Evolutionary conservation across 169 alveolate species (phyloP).

Genomic region (Plasmodium cynomolgi): DNA sequence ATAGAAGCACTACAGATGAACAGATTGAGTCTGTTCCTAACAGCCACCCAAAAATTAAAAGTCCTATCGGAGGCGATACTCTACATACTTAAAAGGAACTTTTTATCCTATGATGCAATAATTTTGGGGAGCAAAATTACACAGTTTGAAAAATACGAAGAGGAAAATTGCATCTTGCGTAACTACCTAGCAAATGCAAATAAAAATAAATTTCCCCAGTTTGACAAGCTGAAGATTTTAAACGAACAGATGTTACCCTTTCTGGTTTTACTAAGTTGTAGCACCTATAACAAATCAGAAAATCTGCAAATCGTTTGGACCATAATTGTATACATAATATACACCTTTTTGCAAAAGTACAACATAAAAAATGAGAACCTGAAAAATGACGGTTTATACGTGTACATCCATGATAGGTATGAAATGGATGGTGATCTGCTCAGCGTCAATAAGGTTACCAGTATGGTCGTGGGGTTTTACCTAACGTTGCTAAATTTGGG

Average conservation of each 20-base stretch:
- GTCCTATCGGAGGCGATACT: background rate
- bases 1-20: background rate
- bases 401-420: background rate
- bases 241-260: background rate
- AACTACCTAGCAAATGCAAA: background rate
- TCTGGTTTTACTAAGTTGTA: background rate
- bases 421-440: conserved; percentile 2
- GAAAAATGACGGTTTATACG: background rate
- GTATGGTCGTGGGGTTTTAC: background rate
- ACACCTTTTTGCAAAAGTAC: conserved; percentile 11
- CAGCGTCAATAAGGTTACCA: conserved; percentile 7
- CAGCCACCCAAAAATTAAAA: background rate
- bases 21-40: background rate
- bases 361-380: background rate
- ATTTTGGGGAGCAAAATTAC: background rate
- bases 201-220: background rate
- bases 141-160: background rate
- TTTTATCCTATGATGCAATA: background rate
- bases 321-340: conserved; percentile 1
- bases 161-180: background rate
- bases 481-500: conserved; percentile 11
- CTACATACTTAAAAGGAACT: conserved; percentile 4
- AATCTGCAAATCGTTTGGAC: background rate
- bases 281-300: background rate
- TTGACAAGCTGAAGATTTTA: background rate